Percentiles rank a stretch among this genome's conserved stretches.
phyloP scores from a whole-genome alignment of 805 yeast genomes.

The Ogataea wickerhamii region DNA sequence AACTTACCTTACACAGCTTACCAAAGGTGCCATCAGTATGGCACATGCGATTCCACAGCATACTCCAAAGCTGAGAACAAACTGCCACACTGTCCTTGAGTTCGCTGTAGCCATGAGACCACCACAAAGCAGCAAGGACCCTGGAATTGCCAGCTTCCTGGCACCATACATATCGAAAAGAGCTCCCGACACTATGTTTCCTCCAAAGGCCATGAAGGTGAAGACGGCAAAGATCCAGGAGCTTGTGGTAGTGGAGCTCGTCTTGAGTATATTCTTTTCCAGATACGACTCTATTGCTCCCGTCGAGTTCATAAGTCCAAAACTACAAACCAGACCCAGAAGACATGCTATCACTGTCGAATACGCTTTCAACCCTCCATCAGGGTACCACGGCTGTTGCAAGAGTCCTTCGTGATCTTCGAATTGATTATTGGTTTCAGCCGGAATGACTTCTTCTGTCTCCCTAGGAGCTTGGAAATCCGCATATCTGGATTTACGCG shows the following conservation, averaged over 20 bases:
- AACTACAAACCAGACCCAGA: conserved; percentile 51
- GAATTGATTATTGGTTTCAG: no score
- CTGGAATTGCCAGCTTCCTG: conserved; percentile 34
- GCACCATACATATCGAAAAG: conserved; percentile 47
- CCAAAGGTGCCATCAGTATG: conserved; percentile 41
- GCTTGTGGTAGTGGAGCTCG: conserved; percentile 44
- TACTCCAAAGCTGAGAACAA: conserved; percentile 50
- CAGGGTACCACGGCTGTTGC: conserved; percentile 47
- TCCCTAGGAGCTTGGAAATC: no score
- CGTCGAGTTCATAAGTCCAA: conserved; percentile 63
- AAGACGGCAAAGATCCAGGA: conserved; percentile 72
- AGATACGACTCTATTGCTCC: conserved; percentile 70
- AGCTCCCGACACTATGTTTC: conserved; percentile 41
- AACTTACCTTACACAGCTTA: conserved; percentile 44
- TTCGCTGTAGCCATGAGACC: conserved; percentile 45
- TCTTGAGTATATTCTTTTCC: conserved; percentile 45
- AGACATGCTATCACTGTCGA: conserved; percentile 50
- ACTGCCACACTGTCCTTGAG: conserved; percentile 44
- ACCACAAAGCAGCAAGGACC: conserved; percentile 33
- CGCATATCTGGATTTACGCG: no score
- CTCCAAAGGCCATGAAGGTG: conserved; percentile 39
- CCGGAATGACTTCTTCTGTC: no score
- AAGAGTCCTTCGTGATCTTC: no score
- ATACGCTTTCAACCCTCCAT: conserved; percentile 53
- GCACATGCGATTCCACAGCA: conserved; percentile 45